Base-by-base conservation (phyloP, 495 filamentous ascomycete species). In the Lindgomyces ingoldianus region DNA sequence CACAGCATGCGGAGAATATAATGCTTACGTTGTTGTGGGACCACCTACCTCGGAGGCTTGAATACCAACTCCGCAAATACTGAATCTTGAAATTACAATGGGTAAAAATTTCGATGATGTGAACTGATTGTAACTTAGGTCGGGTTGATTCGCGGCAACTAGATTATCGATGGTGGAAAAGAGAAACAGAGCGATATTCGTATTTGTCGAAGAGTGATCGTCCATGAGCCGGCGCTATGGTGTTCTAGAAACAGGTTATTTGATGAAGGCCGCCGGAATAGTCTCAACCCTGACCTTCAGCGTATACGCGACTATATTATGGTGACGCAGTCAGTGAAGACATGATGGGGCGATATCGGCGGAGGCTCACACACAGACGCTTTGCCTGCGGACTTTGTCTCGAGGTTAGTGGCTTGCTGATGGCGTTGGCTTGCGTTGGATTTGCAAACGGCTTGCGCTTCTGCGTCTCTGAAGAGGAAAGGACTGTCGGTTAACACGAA, bases 351-450 rank as follows among this genome's bases (percentile, higher is more conserved):
- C 49, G 49, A 26, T 53, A 24, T 26, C 30, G 48, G 27, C 21
- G 48, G 22, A 14, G 30, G 27, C 6, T 55, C n/a, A 26, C 16
- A 24, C 12, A 57, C 52, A 41, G 42, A 50, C 12, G 26, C 18
- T 27, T 18, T 24, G 26, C 44, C 56, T 47, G 49, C 36, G 11
- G 29, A 18, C 21, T 14, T 24, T 59, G 41, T 29, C 44, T 59
- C 56, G 56, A 18, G 10, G 24, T 58, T 22, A 24, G 47, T 22
- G 54, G 54, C 49, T 39, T 66, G 63, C 36, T 25, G 47, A 39
- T 19, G 27, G 48, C 56, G 55, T 48, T 60, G 63, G 58, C 64
- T 61, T 67, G 51, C 64, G 60, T 52, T 53, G 9, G 47, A 54
- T 25, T 47, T 46, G 50, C 49, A 53, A 59, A 52, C 51, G 49